phyloP scores from a whole-genome alignment of 2,329 filamentous ascomycete species.

The Ascochyta viciae-villosae region DNA sequence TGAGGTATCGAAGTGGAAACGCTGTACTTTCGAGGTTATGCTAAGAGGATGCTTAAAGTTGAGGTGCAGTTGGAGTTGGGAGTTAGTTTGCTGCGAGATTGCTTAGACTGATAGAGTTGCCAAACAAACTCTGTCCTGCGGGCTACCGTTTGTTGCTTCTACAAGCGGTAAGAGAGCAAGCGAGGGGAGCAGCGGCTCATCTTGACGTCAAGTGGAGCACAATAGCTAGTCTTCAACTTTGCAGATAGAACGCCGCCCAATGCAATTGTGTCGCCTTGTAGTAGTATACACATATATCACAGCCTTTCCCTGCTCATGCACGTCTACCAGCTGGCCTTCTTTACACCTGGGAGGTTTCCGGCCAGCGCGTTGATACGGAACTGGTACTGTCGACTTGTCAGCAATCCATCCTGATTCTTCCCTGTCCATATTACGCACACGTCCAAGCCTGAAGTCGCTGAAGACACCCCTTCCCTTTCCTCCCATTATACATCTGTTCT shows the following conservation, averaged over 20 bases:
- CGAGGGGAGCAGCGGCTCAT: slow-evolving; percentile 15
- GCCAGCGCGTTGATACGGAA: slow-evolving; percentile 89
- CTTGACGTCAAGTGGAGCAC: slow-evolving; percentile 11
- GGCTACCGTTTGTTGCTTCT: slow-evolving; percentile 18
- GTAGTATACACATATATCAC: slow-evolving; percentile 38
- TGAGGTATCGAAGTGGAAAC: background rate
- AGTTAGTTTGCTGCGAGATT: background rate
- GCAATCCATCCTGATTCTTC: background rate
- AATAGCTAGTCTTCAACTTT: background rate
- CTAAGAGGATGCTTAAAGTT: background rate
- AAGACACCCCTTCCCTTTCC: slow-evolving; percentile 92
- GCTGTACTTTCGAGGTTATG: no score
- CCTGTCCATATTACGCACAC: slow-evolving; percentile 65
- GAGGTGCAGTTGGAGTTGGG: background rate
- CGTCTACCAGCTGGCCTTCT: slow-evolving; percentile 91
- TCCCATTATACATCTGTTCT: slow-evolving; percentile 89
- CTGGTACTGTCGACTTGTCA: slow-evolving; percentile 72
- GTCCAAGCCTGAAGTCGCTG: slow-evolving; percentile 87
- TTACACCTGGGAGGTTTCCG: slow-evolving; percentile 88
- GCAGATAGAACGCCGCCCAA: slow-evolving; percentile 39
- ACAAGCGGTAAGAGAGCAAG: slow-evolving; percentile 25
- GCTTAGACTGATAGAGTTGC: background rate
- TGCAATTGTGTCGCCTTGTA: slow-evolving; percentile 23
- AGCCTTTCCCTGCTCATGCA: slow-evolving; percentile 8
- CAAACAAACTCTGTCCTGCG: background rate